Evolutionary conservation across 768 basidiomycete species (phyloP), one percentile per base, ranked within the genome.

Genomic region (Melanogaster broomeanus): DNA sequence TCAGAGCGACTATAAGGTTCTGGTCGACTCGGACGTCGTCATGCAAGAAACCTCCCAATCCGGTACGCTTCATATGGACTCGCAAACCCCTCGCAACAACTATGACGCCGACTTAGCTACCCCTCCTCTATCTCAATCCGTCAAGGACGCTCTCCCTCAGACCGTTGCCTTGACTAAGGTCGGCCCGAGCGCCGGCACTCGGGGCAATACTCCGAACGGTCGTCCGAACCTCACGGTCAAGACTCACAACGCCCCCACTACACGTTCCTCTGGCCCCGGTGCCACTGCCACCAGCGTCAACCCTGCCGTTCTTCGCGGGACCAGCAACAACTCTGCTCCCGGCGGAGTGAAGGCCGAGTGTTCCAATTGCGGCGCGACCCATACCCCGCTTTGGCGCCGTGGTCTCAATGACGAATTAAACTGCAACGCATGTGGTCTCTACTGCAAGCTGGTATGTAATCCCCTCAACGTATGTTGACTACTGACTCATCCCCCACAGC

Each of bases 341-440:
- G 79, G 77, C 19, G 81, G 81, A 27, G 77, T 79, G 52, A 93
- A 92, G 72, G 88, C 88, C 6, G 91, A 92, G 60, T 93, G 91
- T 62, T 86, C 86, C 7, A 93, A 92, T 68, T 93, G 90, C 60
- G 91, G 90, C 19, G 90, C 90, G 4, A 93, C 90, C 0, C 90
- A 91, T 56, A 93, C 91, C 0, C 90, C 91, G 7, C 79, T 93
- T 24, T 93, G 91, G 90, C 77, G 91, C 16, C 79, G 90, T 2
- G 91, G 90, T 0, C 68, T 93, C 59, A 93, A 92, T 55, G 91
- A 93, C 57, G 90, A 93, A 71, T 68, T 93, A 51, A 93, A 93
- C 60, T 93, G 91, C 64, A 93, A 93, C 59, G 90, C 90, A 0
- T 93, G 90, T 56, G 91, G 90, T 4, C 71, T 93, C 37, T 93